Evolutionary conservation across 805 yeast species (phyloP).

Genomic region (Lachancea fermentati): DNA sequence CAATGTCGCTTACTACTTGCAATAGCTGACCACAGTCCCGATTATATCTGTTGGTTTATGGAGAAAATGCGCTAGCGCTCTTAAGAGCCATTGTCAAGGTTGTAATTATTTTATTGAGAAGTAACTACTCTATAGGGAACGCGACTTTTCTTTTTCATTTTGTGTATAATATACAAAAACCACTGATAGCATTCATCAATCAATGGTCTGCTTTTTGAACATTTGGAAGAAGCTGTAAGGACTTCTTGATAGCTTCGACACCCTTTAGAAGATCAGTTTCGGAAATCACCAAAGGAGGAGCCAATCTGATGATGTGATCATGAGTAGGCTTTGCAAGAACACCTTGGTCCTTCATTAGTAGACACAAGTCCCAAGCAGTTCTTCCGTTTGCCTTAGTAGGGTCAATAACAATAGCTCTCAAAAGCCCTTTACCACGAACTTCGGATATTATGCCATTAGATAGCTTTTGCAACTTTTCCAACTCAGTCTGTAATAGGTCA

Average conservation of each 20-base stretch:
- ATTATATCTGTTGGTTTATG: too few relatives aligned
- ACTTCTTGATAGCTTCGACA: constrained; percentile 60
- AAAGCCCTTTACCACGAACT: constrained; percentile 79
- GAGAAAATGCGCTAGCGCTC: too few relatives aligned
- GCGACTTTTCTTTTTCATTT: too few relatives aligned
- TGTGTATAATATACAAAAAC: too few relatives aligned
- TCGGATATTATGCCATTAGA: constrained; percentile 52
- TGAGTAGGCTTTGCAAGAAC: constrained; percentile 97
- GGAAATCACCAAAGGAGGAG: constrained; percentile 90
- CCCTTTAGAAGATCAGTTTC: constrained; percentile 83
- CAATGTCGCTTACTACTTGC: too few relatives aligned
- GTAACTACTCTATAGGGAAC: too few relatives aligned
- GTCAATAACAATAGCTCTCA: constrained; percentile 89
- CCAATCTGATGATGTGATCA: constrained; percentile 89
- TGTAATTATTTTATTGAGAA: too few relatives aligned
- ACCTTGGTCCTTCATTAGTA: constrained; percentile 82
- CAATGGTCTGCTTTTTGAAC: constrained; percentile 6
- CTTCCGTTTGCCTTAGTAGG: constrained; percentile 76
- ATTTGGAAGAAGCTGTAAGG: constrained; percentile 36
- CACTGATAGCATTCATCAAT: too few relatives aligned
- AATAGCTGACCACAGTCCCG: too few relatives aligned
- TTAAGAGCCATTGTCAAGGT: too few relatives aligned
- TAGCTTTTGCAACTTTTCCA: constrained; percentile 46
- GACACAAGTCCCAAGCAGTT: constrained; percentile 93
- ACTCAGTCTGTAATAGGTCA: constrained; percentile 54